Percentiles rank a stretch among this genome's conserved stretches.
Conservation (phyloP, 1,139 yeast species). For the Saccharomyces pastorianus region DNA sequence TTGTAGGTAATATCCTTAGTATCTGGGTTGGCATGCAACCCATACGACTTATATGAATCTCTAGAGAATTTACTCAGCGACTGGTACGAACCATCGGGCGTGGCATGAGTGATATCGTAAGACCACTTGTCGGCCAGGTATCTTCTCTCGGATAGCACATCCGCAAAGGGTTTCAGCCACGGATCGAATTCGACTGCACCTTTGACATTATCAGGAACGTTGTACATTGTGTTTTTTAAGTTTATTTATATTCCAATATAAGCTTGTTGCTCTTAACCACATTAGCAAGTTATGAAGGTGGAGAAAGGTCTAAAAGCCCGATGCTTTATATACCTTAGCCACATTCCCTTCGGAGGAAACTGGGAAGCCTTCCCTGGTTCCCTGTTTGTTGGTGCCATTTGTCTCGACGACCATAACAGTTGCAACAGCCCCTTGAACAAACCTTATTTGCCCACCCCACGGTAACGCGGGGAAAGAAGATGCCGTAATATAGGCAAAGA, state of each 20-base stretch:
- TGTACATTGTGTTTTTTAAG: constrained; percentile 10
- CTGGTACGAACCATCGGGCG: constrained; percentile 30
- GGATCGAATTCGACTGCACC: constrained; percentile 71
- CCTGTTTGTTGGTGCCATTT: not conserved
- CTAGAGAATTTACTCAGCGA: constrained; percentile 39
- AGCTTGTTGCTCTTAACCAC: not conserved
- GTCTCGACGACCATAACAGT: not conserved
- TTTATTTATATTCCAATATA: not conserved
- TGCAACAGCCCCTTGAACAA: not conserved
- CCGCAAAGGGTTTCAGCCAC: constrained; percentile 72
- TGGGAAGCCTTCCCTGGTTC: not conserved
- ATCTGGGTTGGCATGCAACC: constrained; percentile 54
- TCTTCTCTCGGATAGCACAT: constrained; percentile 48
- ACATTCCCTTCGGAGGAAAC: not conserved
- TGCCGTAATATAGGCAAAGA: not conserved
- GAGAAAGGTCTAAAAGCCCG: not conserved
- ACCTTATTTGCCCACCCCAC: not conserved
- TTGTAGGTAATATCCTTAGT: constrained; percentile 52
- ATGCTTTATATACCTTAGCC: not conserved
- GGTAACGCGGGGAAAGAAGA: not conserved
- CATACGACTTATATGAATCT: constrained; percentile 56
- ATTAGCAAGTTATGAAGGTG: not conserved
- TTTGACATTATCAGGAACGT: constrained; percentile 37
- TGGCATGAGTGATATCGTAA: constrained; percentile 29
- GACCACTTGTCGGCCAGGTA: constrained; percentile 52